Conservation (phyloP, 164 flowering plant species). For the Stephania japonica region DNA sequence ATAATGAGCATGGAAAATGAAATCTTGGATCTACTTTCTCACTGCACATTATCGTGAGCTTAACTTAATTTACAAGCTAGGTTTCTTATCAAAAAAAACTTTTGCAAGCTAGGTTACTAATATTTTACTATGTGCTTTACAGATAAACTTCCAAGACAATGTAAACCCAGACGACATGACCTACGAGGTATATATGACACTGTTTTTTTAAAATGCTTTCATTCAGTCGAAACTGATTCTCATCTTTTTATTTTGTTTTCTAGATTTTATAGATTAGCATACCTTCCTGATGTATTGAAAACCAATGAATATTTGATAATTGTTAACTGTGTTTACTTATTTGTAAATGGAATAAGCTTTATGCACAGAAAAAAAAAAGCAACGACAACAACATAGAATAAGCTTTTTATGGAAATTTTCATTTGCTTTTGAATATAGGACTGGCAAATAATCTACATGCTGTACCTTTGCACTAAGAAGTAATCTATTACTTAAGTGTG, state of each 20-base stretch:
- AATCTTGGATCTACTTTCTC: background rate
- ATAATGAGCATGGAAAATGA: background rate
- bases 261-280: too few relatives aligned
- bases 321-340: background rate
- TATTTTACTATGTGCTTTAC: conserved; percentile 21
- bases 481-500: background rate
- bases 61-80: background rate
- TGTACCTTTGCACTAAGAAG: background rate
- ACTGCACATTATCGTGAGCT: background rate
- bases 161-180: conserved; percentile 90
- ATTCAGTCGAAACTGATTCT: background rate
- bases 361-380: too few relatives aligned
- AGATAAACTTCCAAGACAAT: conserved; percentile 73
- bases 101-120: background rate
- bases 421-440: background rate
- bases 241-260: background rate
- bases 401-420: background rate
- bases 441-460: background rate
- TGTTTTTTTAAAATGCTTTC: background rate
- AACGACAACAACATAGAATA: too few relatives aligned
- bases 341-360: too few relatives aligned
- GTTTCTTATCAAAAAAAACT: background rate
- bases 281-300: background rate
- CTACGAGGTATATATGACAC: conserved; percentile 62
- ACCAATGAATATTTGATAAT: background rate